phyloP scores from a whole-genome alignment of 2,329 filamentous ascomycete species.

The Lecanoromycetidae sp. region DNA sequence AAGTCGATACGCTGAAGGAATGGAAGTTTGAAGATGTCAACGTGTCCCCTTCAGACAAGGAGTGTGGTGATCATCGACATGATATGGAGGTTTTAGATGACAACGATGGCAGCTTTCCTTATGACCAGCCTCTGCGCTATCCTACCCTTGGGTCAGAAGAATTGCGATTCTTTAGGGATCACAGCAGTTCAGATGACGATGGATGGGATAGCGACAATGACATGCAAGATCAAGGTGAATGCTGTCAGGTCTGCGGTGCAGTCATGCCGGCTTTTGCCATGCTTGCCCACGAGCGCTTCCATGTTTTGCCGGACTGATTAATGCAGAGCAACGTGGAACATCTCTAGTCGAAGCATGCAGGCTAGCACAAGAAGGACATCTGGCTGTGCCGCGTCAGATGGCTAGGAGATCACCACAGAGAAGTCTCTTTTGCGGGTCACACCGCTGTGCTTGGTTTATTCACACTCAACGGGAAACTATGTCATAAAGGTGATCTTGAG shows the following conservation, averaged over 20 bases:
- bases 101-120: not conserved
- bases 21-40: slow-evolving; percentile 47
- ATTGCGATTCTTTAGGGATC: not conserved
- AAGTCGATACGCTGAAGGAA: slow-evolving; percentile 56
- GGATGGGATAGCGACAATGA: slow-evolving; percentile 25
- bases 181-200: slow-evolving; percentile 20
- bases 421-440: too few relatives aligned
- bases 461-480: too few relatives aligned
- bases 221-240: slow-evolving; percentile 24
- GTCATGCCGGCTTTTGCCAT: slow-evolving; percentile 39
- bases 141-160: slow-evolving; percentile 4
- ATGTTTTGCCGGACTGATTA: slow-evolving; percentile 26
- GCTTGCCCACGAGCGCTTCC: slow-evolving; percentile 38
- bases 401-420: too few relatives aligned
- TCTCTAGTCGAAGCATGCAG: too few relatives aligned
- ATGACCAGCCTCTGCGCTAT: not conserved
- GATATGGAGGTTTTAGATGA: not conserved
- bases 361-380: too few relatives aligned
- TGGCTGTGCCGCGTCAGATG: too few relatives aligned
- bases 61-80: slow-evolving; percentile 11
- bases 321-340: too few relatives aligned
- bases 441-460: too few relatives aligned
- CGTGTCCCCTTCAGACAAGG: slow-evolving; percentile 24
- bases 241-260: slow-evolving; percentile 34
- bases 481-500: too few relatives aligned